phyloP scores from a whole-genome alignment of 2,329 filamentous ascomycete genomes.

The Sporothrix inflata region DNA sequence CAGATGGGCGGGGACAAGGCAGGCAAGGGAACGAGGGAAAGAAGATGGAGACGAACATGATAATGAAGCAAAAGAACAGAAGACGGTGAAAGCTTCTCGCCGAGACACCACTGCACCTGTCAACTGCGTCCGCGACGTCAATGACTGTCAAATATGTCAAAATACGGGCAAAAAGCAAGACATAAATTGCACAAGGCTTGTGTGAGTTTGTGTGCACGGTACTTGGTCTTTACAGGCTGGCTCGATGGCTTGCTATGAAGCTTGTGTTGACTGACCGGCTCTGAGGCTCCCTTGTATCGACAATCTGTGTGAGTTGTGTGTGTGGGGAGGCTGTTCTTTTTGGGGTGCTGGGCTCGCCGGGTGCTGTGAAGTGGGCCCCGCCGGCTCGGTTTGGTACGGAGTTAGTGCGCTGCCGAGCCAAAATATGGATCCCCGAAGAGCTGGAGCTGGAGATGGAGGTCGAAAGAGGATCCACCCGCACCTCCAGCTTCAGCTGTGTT shows the following conservation, averaged over 20 bases:
- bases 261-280: background rate
- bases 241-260: background rate
- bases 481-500: constrained; percentile 4
- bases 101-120: background rate
- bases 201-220: background rate
- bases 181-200: background rate
- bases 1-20: background rate
- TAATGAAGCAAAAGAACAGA: background rate
- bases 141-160: background rate
- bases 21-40: background rate
- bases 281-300: background rate
- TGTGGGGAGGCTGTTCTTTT: background rate
- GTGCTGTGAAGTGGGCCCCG: constrained; percentile 4
- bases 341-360: too few species aligned
- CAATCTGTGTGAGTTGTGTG: background rate
- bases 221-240: background rate
- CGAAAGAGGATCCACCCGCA: constrained; percentile 16
- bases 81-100: background rate
- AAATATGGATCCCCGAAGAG: background rate
- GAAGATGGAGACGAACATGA: background rate
- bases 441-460: background rate
- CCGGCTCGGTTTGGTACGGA: constrained; percentile 16
- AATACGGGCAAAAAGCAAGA: background rate
- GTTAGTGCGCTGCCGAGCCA: constrained; percentile 16
- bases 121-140: background rate